Evolutionary conservation across 2,329 filamentous ascomycete species (phyloP), one percentile per base, ranked within the genome.

Genomic region (Pseudocercospora pini-densiflorae): DNA sequence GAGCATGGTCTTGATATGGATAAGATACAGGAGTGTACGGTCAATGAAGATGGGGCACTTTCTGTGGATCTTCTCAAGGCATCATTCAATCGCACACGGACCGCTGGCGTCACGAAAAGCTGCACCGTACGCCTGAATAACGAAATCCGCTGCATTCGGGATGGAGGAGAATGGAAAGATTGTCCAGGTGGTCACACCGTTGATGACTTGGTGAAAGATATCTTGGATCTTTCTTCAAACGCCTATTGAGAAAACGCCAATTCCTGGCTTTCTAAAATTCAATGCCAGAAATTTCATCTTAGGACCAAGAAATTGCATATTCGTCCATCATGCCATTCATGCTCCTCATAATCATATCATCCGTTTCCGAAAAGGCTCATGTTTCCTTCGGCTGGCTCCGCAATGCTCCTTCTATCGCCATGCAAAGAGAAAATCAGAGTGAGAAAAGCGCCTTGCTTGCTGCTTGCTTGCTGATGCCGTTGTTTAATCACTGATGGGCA

Each of bases 1-100:
- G 93, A 98, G 80, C 92, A 97, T 76, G 93, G 92, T 29, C 89
- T 98, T 58, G 90, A 95, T 74, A 93, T 97, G 77, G 85, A 89
- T 27, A 85, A 87, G 70, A 80, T 99, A 63, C 96, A 98, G 78
- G 84, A 90, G 21, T 99, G 95, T 78, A 90, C 92, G 51, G 90
- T 90, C 47, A 85, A 87, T 68, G 90, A 97, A 66, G 88, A 93
- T 71, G 92, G 92, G 31, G 89, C 87, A 1, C 86, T 89, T 66
- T 91, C 89, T 3, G 82, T 92, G 72, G 83, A 85, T 1, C 24
- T 62, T n/a, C 51, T 69, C 29, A 83, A 90, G 64, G 80, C 85
- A 54, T 93, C 91, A 76, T 88, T 93, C 36, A 79, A 86, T 74
- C 86, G 88, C 70, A 90, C 85, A 66, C 83, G 81, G 68, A 80